Evolutionary conservation across 306 rosid genomes (phyloP).

Genomic region (Vigna reflexopilosa): DNA sequence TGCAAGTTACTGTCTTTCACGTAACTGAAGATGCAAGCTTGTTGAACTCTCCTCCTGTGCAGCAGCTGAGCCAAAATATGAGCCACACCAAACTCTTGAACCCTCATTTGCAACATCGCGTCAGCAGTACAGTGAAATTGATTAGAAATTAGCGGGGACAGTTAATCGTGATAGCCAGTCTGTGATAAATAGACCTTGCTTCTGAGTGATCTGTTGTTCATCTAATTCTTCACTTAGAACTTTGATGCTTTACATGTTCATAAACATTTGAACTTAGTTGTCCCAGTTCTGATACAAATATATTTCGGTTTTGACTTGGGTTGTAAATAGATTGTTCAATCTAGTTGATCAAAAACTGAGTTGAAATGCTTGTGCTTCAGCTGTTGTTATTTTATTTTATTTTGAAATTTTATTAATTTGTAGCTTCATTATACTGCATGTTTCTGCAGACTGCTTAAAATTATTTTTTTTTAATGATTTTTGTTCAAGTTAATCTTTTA

Average conservation of each 20-base stretch:
- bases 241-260: conserved; percentile 59
- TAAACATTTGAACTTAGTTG: conserved; percentile 49
- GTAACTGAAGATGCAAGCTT: conserved; percentile 65
- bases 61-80: conserved; percentile 42
- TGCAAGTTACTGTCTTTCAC: conserved; percentile 74
- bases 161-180: conserved; percentile 44
- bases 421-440: not conserved
- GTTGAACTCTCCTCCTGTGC: conserved; percentile 55
- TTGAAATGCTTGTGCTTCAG: conserved; percentile 35
- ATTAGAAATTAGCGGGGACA: conserved; percentile 55
- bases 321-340: conserved; percentile 75
- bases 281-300: conserved; percentile 53
- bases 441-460: not conserved
- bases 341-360: conserved; percentile 54
- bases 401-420: conserved; percentile 19
- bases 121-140: conserved; percentile 47
- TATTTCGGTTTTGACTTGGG: conserved; percentile 55
- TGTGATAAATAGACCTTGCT: conserved; percentile 50
- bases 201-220: conserved; percentile 50
- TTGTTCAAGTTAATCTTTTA: not conserved
- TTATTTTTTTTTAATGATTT: not conserved
- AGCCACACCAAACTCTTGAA: conserved; percentile 52
- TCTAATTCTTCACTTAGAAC: conserved; percentile 60
- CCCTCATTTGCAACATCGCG: conserved; percentile 59
- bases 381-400: not conserved